Conservation (phyloP, 2,329 filamentous ascomycete species). For the Cytospora paraplurivora region DNA sequence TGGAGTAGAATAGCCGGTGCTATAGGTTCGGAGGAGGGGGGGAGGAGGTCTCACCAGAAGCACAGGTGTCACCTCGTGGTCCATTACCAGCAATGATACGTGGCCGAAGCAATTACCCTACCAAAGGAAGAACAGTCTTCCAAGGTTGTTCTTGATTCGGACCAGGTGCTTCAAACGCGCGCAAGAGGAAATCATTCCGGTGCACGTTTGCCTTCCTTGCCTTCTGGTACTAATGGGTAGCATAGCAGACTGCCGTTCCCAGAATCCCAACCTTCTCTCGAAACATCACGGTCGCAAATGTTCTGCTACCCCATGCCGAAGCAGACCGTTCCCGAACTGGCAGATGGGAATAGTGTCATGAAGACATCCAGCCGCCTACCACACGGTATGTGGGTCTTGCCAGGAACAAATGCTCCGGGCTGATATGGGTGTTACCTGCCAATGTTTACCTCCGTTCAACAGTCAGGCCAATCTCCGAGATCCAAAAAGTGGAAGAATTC, state of each 20-base stretch:
- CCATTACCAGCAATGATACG: too few relatives aligned
- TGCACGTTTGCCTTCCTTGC: not conserved
- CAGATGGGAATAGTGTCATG: not conserved
- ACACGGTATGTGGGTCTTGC: not conserved
- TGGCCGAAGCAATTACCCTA: too few relatives aligned
- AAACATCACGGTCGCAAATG: not conserved
- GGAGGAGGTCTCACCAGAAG: too few relatives aligned
- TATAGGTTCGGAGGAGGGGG: too few relatives aligned
- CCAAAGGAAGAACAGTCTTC: too few relatives aligned
- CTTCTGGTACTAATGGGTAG: not conserved
- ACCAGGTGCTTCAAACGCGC: not conserved
- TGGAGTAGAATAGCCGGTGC: too few relatives aligned
- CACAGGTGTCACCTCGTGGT: too few relatives aligned
- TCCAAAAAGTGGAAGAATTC: not conserved
- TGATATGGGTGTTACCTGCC: not conserved
- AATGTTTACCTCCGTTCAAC: not conserved
- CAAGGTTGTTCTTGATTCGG: too few relatives aligned
- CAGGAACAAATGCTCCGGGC: conserved; percentile 3
- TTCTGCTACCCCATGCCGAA: not conserved
- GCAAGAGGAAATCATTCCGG: not conserved
- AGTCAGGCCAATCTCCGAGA: not conserved
- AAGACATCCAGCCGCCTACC: not conserved
- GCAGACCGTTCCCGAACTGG: not conserved
- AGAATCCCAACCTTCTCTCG: not conserved
- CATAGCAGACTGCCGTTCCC: not conserved